Evolutionary conservation across 1,139 yeast genomes (phyloP).

Genomic region (Protomyces gravidus): DNA sequence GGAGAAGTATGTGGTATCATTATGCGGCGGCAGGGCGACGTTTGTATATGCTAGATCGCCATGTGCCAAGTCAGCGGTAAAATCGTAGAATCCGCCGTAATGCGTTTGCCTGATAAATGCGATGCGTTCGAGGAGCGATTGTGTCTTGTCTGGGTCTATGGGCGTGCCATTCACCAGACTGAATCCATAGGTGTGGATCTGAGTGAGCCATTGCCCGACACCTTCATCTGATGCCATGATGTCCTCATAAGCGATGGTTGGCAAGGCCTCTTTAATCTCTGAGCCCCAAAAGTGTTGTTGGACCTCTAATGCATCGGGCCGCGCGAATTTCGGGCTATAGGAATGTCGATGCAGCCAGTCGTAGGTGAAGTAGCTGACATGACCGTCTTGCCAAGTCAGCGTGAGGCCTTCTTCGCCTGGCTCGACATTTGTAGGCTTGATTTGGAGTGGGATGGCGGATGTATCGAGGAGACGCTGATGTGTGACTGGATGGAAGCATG

Average conservation of each 20-base stretch:
- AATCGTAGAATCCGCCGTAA: constrained; percentile 76
- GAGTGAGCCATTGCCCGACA: constrained; percentile 56
- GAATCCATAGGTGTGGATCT: constrained; percentile 58
- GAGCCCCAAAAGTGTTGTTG: constrained; percentile 49
- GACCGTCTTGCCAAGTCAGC: constrained; percentile 42
- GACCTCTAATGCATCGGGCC: constrained; percentile 34
- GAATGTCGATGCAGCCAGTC: constrained; percentile 60
- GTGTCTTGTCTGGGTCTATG: constrained; percentile 57
- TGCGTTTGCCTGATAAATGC: constrained; percentile 68
- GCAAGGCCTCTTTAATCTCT: constrained; percentile 47
- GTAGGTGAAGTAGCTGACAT: constrained; percentile 48
- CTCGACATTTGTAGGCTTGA: constrained; percentile 42
- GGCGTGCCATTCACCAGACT: constrained; percentile 64
- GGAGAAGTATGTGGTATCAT: constrained; percentile 77
- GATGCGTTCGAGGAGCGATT: constrained; percentile 55
- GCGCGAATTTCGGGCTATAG: constrained; percentile 51
- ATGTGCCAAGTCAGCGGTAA: constrained; percentile 66
- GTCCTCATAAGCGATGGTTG: constrained; percentile 50
- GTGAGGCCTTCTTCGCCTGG: constrained; percentile 33
- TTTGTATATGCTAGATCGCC: constrained; percentile 74
- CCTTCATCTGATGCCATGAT: constrained; percentile 50
- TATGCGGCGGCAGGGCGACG: constrained; percentile 62
- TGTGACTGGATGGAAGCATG: constrained; percentile 57
- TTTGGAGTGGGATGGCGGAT: constrained; percentile 50
- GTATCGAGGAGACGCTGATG: constrained; percentile 63